Evolutionary conservation across 495 filamentous ascomycete species (phyloP), one percentile per base, ranked within the genome.

Genomic region (Tuber calosporum): DNA sequence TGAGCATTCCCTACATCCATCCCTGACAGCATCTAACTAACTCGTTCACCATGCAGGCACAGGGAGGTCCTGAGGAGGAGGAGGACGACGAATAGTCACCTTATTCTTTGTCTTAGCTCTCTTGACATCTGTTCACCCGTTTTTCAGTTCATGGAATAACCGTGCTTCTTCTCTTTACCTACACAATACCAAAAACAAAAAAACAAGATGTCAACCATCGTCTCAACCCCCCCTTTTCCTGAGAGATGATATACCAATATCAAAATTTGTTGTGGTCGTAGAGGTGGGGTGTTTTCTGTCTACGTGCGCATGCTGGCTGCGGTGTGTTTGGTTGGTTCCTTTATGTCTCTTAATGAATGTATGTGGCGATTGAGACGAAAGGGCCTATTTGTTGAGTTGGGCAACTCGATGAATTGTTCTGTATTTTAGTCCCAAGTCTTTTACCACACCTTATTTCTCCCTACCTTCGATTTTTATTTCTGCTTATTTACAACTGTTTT

Each of bases 31-130:
- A 71, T 41, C 7, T 82, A 74, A 83, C 78, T 74, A 36, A 70
- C 66, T 41, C 68, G 67, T 77, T 78, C 72, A 74, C 70, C 42
- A n/a, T 71, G 5, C 39, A 75, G 70, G 72, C 79, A 69, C 75
- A 86, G 83, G 83, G 82, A 71, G 86, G 82, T 41, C 84, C 86
- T 43, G 86, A 87, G 36, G 86, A 87, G 73, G 86, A 88, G 70
- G 86, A 88, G 74, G 87, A 87, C 72, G 87, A 87, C 77, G 84
- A 82, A 82, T 83, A 79, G 78, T 79, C 67, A 81, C 76, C 75
- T 77, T 80, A 80, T 80, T 81, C 74, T 77, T 75, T 76, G 71
- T 80, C 67, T 66, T 70, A 45, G 71, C 40, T 68, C 74, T 69
- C 77, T 74, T 75, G 78, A 72, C 75, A 79, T 80, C 72, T 76